Percentiles rank a stretch among this genome's conserved stretches.
Evolutionary conservation across 176 grass and related monocot species (phyloP).

Genomic region (Poa annua): DNA sequence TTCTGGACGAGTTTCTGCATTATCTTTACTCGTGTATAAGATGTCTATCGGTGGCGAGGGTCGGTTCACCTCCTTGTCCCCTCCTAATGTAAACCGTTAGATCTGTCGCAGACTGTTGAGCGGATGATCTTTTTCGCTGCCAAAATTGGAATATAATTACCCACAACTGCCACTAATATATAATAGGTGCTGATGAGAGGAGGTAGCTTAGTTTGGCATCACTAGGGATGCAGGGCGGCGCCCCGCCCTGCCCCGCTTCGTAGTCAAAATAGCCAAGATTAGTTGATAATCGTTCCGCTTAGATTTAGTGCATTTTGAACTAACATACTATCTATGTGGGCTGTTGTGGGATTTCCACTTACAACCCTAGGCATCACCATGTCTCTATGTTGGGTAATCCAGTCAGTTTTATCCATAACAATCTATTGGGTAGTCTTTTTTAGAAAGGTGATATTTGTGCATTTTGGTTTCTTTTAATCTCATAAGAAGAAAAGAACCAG

Average conservation of each 20-base stretch:
- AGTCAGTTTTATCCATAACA: not conserved
- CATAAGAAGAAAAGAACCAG: not conserved
- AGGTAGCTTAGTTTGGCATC: too few relatives aligned
- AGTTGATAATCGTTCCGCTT: too few relatives aligned
- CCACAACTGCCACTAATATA: not conserved
- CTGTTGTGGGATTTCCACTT: too few relatives aligned
- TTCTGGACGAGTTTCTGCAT: not conserved
- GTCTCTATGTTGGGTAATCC: not conserved
- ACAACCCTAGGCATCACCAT: not conserved
- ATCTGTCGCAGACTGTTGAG: not conserved
- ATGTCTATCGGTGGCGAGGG: not conserved
- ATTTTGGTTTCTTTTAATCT: not conserved
- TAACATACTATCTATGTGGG: too few relatives aligned
- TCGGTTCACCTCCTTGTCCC: not conserved
- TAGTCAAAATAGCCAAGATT: too few relatives aligned
- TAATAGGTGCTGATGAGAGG: not conserved
- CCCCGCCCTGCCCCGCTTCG: too few relatives aligned
- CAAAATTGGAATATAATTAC: constrained; percentile 19
- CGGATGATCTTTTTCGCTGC: not conserved
- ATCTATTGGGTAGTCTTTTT: not conserved
- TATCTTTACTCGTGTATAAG: not conserved
- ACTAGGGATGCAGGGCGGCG: too few relatives aligned
- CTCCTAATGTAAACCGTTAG: not conserved
- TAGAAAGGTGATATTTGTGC: not conserved
- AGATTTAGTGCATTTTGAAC: too few relatives aligned